phyloP scores from a whole-genome alignment of 805 yeast genomes.

The Saturnispora mendoncae region DNA sequence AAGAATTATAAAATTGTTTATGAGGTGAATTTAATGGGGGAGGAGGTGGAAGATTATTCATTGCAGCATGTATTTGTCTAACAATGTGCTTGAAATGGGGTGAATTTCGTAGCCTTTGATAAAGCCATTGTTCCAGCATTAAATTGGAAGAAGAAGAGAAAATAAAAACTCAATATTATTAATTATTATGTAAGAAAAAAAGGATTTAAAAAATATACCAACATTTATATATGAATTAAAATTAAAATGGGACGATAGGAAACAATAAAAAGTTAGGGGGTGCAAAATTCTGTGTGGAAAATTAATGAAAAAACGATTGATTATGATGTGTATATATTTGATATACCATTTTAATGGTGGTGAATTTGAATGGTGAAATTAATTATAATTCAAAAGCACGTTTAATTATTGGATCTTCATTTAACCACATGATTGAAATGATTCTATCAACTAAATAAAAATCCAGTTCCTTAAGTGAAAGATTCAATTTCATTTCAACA shows the following conservation, averaged over 20 bases:
- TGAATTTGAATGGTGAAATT: neutral
- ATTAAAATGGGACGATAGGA: too few species aligned
- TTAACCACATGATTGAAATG: conserved; percentile 8
- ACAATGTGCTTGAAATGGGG: conserved; percentile 57
- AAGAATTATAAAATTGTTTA: conserved; percentile 3
- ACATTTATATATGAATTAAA: neutral
- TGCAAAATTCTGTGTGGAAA: too few species aligned
- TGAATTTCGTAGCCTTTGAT: conserved; percentile 42
- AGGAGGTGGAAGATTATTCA: conserved; percentile 51
- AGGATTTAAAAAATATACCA: conserved; percentile 14
- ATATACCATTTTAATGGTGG: too few species aligned
- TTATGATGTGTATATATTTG: too few species aligned
- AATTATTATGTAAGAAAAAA: neutral
- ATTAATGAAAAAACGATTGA: too few species aligned
- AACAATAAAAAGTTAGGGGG: too few species aligned
- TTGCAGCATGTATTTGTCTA: conserved; percentile 47
- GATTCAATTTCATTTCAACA: neutral
- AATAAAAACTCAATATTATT: too few species aligned
- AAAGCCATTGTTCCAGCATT: conserved; percentile 41
- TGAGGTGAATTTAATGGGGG: conserved; percentile 18
- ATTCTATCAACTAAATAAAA: neutral
- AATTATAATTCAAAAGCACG: conserved; percentile 1
- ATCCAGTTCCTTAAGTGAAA: neutral
- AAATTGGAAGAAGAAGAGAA: neutral
- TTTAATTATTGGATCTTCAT: conserved; percentile 7